Percentiles rank a stretch among this genome's conserved stretches.
Conservation (phyloP, 2,329 filamentous ascomycete genomes). For the Pestalotiopsis sp. region DNA sequence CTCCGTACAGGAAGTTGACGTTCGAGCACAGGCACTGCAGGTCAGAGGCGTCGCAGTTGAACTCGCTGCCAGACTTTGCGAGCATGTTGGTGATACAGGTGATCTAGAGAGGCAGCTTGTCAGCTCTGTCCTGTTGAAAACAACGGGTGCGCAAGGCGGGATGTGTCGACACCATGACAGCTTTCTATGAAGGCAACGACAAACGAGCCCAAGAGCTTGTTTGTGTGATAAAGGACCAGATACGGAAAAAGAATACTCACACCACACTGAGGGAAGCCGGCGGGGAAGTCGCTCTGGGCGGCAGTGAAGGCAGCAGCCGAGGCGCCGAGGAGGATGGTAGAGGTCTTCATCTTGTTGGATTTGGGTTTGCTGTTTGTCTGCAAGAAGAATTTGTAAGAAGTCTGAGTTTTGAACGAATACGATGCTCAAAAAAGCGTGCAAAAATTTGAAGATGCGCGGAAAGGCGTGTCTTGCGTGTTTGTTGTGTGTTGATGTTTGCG, state of each 20-base stretch:
- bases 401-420: constrained; percentile 1
- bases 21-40: constrained; percentile 44
- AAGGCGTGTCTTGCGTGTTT: constrained; percentile 17
- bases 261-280: constrained; percentile 51
- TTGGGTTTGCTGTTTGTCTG: constrained; percentile 3
- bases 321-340: constrained; percentile 44
- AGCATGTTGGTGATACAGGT: constrained; percentile 55
- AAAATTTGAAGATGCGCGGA: constrained; percentile 22
- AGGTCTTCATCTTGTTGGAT: constrained; percentile 52
- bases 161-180: neutral
- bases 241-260: constrained; percentile 36
- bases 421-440: constrained; percentile 15
- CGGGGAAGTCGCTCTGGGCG: constrained; percentile 39
- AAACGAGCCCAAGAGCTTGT: neutral
- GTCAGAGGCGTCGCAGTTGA: constrained; percentile 46
- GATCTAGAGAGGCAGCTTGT: constrained; percentile 36
- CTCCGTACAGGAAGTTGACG: constrained; percentile 40
- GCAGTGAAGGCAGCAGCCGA: constrained; percentile 39
- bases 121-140: constrained; percentile 1
- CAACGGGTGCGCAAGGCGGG: neutral
- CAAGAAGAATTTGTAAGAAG: constrained; percentile 9
- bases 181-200: neutral
- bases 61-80: constrained; percentile 39
- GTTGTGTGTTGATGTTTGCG: neutral
- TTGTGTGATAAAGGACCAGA: neutral